Conservation (phyloP, 495 filamentous ascomycete species). For the Daldinia decipiens region DNA sequence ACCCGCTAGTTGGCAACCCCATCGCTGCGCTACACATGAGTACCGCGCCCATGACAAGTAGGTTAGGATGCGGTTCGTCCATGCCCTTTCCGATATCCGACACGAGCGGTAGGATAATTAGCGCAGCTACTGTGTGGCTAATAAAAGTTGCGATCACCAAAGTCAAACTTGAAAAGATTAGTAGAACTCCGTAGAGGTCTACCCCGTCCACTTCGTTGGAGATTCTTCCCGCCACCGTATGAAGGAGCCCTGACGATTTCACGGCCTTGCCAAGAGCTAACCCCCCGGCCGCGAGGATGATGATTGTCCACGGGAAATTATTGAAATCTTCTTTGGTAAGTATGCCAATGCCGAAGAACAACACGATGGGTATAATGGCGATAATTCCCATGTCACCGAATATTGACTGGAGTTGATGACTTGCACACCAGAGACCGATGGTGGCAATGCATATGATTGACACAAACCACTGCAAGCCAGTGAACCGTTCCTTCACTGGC, state of each 20-base stretch:
- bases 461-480: constrained; percentile 94
- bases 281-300: constrained; percentile 95
- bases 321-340: constrained; percentile 99
- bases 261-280: constrained; percentile 94
- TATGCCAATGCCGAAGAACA: constrained; percentile 97
- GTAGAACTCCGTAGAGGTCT: constrained; percentile 85
- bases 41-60: constrained; percentile 85
- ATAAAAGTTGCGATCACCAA: constrained; percentile 97
- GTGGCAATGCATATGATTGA: constrained; percentile 83
- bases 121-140: constrained; percentile 93
- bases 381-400: constrained; percentile 99
- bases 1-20: constrained; percentile 93
- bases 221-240: constrained; percentile 83
- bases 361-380: constrained; percentile 91
- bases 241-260: constrained; percentile 89
- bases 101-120: constrained; percentile 94
- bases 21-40: constrained; percentile 78
- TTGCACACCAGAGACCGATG: constrained; percentile 91
- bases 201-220: constrained; percentile 76
- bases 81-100: constrained; percentile 83
- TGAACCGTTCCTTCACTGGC: constrained; percentile 85
- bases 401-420: constrained; percentile 82
- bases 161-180: constrained; percentile 87
- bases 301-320: constrained; percentile 99
- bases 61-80: constrained; percentile 89